phyloP scores from a whole-genome alignment of 2,329 filamentous ascomycete genomes.

The Nemania sp. region DNA sequence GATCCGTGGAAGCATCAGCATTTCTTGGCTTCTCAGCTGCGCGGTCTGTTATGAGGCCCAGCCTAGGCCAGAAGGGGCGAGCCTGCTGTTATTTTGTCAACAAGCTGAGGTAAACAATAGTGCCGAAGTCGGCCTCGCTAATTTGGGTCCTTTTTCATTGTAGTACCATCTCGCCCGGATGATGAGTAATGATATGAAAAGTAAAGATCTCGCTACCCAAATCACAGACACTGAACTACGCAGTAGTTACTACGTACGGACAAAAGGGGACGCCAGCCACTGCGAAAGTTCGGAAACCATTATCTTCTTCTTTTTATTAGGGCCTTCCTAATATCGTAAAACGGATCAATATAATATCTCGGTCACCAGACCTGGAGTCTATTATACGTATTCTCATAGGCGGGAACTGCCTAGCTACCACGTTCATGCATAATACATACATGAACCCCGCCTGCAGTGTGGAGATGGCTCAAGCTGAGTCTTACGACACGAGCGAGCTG shows the following conservation, averaged over 20 bases:
- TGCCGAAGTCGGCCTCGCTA: not conserved
- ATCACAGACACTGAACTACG: not conserved
- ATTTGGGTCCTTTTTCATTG: not conserved
- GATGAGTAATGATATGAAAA: not conserved
- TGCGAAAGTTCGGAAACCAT: not conserved
- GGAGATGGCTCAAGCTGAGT: not conserved
- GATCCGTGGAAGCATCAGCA: no score
- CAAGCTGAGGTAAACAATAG: not conserved
- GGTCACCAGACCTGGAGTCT: not conserved
- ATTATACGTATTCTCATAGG: not conserved
- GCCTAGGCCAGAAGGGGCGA: not conserved
- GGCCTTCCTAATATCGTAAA: not conserved
- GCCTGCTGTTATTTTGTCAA: not conserved
- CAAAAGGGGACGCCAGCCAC: no score
- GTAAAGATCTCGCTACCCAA: not conserved
- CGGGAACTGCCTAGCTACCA: not conserved
- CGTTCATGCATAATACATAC: not conserved
- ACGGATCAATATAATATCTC: not conserved
- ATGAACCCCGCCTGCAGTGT: not conserved
- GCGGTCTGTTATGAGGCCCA: not conserved
- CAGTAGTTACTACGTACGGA: no score
- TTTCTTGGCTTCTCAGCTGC: not conserved
- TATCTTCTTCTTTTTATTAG: not conserved
- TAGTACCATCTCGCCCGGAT: not conserved
- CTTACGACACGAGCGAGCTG: not conserved